Evolutionary conservation across 2,329 filamentous ascomycete genomes (phyloP).

Genomic region (Pyricularia sp.): DNA sequence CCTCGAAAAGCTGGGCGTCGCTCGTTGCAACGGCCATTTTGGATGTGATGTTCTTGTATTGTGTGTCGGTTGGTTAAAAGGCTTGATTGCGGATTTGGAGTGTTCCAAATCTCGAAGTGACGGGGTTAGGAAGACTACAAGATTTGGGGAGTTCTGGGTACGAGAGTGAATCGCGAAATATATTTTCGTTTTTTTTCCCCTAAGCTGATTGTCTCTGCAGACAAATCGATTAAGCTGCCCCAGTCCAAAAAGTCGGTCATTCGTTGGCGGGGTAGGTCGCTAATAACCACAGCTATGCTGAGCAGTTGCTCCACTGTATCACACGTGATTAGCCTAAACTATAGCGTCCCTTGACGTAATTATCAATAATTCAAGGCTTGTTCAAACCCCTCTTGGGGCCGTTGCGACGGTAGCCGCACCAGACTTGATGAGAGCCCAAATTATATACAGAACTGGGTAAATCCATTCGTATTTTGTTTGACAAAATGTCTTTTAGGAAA

Average conservation of each 20-base stretch:
- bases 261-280: neutral
- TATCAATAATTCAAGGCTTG: neutral
- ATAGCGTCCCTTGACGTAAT: neutral
- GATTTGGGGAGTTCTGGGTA: neutral
- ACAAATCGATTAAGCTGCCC: neutral
- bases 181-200: constrained; percentile 4
- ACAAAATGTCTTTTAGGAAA: constrained; percentile 43
- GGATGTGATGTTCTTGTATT: neutral
- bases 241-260: neutral
- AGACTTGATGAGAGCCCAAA: neutral
- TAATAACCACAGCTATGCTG: neutral
- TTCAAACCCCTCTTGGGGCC: neutral
- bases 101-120: neutral
- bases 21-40: constrained; percentile 47
- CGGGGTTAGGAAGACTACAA: neutral
- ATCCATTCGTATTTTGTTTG: neutral
- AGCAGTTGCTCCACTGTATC: neutral
- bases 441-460: neutral
- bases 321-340: neutral
- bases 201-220: neutral
- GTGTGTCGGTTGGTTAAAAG: neutral
- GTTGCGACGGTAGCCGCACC: neutral
- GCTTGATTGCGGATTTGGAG: neutral
- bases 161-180: neutral
- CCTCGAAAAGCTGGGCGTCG: constrained; percentile 88